These are phyloP conservation scores for Tuber calosporum DNA, from an alignment of 495 filamentous ascomycete species.

Conservation along the genomic window DNA sequence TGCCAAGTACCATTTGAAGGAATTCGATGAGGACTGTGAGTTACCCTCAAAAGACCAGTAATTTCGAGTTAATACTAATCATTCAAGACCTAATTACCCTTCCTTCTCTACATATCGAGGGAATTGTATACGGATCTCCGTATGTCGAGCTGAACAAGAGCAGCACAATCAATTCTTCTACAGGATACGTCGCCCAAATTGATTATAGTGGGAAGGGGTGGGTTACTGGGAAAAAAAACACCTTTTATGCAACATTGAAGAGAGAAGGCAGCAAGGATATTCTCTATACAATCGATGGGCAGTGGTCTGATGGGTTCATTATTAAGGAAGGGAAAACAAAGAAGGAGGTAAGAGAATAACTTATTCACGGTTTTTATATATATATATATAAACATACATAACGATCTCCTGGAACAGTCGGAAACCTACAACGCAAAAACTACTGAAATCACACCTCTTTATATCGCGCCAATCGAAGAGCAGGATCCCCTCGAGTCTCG, in stretches of 20 bases:
- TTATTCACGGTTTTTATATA: conserved; percentile 3
- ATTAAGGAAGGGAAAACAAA: conserved; percentile 68
- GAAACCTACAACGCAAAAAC: conserved; percentile 62
- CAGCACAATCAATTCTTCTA: conserved; percentile 74
- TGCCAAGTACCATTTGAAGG: conserved; percentile 52
- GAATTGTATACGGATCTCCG: conserved; percentile 80
- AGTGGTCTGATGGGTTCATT: conserved; percentile 81
- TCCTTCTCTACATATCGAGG: conserved; percentile 87
- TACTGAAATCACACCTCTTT: conserved; percentile 59
- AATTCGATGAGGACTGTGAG: conserved; percentile 48
- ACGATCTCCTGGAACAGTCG: conserved; percentile 43
- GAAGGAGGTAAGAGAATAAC: conserved; percentile 41
- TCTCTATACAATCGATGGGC: conserved; percentile 77
- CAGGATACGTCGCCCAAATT: conserved; percentile 84
- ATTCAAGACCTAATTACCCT: conserved; percentile 71
- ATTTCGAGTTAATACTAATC: background rate
- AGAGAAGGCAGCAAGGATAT: conserved; percentile 67
- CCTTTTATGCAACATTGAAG: conserved; percentile 69
- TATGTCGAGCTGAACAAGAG: conserved; percentile 81
- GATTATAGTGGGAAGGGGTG: conserved; percentile 89
- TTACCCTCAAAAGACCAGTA: background rate
- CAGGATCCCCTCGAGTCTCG: conserved; percentile 85
- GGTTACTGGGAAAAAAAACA: conserved; percentile 93
- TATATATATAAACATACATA: conserved; percentile 1
- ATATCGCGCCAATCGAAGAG: conserved; percentile 63